These are phyloP conservation scores for Rhizophagus prolifer DNA, from an alignment of 192 early-diverging fungal species.

Conservation along the genomic window DNA sequence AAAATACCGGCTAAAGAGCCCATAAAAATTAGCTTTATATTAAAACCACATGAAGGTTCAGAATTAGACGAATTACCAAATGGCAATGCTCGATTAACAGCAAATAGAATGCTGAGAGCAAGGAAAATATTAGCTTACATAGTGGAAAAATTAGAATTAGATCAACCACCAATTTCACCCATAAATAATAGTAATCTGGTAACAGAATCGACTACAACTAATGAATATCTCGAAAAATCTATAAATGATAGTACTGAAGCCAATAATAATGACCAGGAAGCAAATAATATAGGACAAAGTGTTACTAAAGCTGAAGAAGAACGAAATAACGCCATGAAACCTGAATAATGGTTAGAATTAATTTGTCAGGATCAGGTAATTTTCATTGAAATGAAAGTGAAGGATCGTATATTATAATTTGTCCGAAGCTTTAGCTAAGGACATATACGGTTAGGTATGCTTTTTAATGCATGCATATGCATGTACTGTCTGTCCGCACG, in stretches of 20 bases:
- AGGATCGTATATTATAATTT: neutral
- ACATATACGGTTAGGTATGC: too few relatives aligned
- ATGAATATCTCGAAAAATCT: neutral
- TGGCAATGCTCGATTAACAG: slow-evolving; percentile 72
- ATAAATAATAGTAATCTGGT: neutral
- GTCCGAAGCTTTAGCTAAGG: too few relatives aligned
- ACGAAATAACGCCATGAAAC: slow-evolving; percentile 34
- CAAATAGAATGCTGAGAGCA: slow-evolving; percentile 85
- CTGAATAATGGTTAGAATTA: slow-evolving; percentile 58
- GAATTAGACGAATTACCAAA: slow-evolving; percentile 52
- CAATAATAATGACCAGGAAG: neutral
- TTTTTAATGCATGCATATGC: too few relatives aligned
- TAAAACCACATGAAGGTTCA: slow-evolving; percentile 63
- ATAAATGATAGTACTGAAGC: neutral
- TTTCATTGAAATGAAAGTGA: neutral
- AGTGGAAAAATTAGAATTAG: slow-evolving; percentile 73
- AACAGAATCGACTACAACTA: neutral
- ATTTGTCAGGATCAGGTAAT: slow-evolving; percentile 54
- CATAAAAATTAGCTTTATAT: slow-evolving; percentile 80
- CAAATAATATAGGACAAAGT: slow-evolving; percentile 24
- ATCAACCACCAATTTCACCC: slow-evolving; percentile 17
- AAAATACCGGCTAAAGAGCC: slow-evolving; percentile 71
- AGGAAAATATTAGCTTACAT: slow-evolving; percentile 84
- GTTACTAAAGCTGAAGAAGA: slow-evolving; percentile 27
- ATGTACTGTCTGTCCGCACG: too few relatives aligned